Conservation (phyloP, 31 red algal species). For the Asparagopsis taxiformis region DNA sequence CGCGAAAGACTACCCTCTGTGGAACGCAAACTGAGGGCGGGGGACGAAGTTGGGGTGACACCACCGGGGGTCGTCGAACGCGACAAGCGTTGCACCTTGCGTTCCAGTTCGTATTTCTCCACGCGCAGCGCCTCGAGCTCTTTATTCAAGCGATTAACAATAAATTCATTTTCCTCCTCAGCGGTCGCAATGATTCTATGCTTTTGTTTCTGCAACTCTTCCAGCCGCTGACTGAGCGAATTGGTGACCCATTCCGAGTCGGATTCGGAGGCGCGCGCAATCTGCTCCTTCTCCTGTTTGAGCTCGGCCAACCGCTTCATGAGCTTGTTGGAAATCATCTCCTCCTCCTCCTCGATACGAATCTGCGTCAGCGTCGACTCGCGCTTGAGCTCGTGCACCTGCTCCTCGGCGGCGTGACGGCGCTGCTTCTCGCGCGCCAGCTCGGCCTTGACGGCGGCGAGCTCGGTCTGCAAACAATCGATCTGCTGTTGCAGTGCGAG, state of each 20-base stretch:
- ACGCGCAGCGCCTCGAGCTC: slow-evolving; percentile 68
- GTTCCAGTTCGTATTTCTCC: slow-evolving; percentile 76
- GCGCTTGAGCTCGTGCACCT: slow-evolving; percentile 18
- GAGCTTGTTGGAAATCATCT: slow-evolving; percentile 87
- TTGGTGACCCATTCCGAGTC: slow-evolving; percentile 95
- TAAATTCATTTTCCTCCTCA: slow-evolving; percentile 92
- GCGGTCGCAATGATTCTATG: slow-evolving; percentile 78
- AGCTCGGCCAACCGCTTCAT: slow-evolving; percentile 82
- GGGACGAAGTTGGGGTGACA: slow-evolving; percentile 37
- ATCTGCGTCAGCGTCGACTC: slow-evolving; percentile 55
- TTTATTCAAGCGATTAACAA: slow-evolving; percentile 87
- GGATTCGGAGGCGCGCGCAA: slow-evolving; percentile 82
- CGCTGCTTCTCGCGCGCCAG: slow-evolving; percentile 38
- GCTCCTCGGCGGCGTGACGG: slow-evolving; percentile 48
- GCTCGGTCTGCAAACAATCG: slow-evolving; percentile 12
- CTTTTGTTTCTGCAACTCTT: slow-evolving; percentile 82
- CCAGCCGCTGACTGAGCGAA: slow-evolving; percentile 78
- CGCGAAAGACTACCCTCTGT: slow-evolving; percentile 35
- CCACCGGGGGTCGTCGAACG: slow-evolving; percentile 46
- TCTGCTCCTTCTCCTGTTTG: slow-evolving; percentile 87
- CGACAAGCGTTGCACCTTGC: slow-evolving; percentile 61
- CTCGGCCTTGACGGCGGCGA: slow-evolving; percentile 19
- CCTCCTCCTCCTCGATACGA: slow-evolving; percentile 88
- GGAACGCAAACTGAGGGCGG: slow-evolving; percentile 42
- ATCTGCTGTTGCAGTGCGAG: too few relatives aligned